Conservation (phyloP, 2,329 filamentous ascomycete species). For the Trichoderma koningii region DNA sequence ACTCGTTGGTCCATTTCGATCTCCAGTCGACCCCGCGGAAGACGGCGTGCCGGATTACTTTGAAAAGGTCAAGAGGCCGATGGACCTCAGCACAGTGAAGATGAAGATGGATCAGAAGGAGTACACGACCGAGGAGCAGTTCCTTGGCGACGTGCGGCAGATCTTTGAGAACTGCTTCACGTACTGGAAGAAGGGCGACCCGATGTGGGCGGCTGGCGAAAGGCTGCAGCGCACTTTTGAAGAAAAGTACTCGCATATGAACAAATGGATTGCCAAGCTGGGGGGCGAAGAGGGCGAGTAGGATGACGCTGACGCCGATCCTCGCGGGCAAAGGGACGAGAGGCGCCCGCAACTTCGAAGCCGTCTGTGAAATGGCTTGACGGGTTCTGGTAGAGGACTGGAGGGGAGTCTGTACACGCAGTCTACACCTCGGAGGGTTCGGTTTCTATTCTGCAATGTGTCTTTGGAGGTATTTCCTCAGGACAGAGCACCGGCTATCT, state of each 20-base stretch:
- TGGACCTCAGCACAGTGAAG: slow-evolving; percentile 64
- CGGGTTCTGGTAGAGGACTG: background rate
- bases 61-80: slow-evolving; percentile 60
- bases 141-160: slow-evolving; percentile 59
- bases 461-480: background rate
- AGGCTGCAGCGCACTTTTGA: slow-evolving; percentile 61
- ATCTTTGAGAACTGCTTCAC: slow-evolving; percentile 66
- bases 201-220: slow-evolving; percentile 58
- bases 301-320: background rate
- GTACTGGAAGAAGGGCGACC: slow-evolving; percentile 61
- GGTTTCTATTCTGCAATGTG: background rate
- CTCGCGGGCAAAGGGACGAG: background rate
- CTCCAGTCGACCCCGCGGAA: slow-evolving; percentile 58
- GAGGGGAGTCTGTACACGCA: background rate
- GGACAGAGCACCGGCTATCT: background rate
- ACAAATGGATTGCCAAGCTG: slow-evolving; percentile 61
- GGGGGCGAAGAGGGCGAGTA: slow-evolving; percentile 42
- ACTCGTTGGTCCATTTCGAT: slow-evolving; percentile 63
- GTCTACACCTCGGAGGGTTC: background rate
- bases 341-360: background rate
- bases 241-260: slow-evolving; percentile 61
- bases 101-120: slow-evolving; percentile 57
- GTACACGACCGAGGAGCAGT: slow-evolving; percentile 57
- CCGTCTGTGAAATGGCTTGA: background rate
- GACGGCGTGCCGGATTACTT: slow-evolving; percentile 65